phyloP scores from a whole-genome alignment of 176 grass and related monocot species.

The Lolium perenne region DNA sequence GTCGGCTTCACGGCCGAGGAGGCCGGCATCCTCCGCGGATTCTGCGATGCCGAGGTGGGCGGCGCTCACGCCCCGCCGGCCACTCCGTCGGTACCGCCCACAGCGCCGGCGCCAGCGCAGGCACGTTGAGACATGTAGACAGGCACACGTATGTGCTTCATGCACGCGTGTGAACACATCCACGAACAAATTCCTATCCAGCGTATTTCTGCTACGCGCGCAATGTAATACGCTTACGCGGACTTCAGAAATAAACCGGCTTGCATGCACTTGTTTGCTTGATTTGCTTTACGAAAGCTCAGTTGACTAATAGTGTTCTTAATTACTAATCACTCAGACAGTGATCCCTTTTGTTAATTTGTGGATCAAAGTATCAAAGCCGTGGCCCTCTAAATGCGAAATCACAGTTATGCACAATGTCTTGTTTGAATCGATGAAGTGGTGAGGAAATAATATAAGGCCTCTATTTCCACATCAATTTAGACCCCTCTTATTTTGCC shows the following conservation, averaged over 20 bases:
- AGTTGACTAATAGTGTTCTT: too few relatives aligned
- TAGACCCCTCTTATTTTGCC: too few relatives aligned
- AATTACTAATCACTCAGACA: too few relatives aligned
- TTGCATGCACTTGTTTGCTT: neutral
- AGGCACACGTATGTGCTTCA: neutral
- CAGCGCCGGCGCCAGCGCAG: neutral
- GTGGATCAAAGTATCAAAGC: too few relatives aligned
- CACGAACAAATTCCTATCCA: neutral
- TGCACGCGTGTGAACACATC: neutral
- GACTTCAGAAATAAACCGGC: neutral
- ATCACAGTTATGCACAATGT: too few relatives aligned
- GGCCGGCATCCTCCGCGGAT: conserved; percentile 64
- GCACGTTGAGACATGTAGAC: neutral
- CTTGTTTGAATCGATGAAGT: too few relatives aligned
- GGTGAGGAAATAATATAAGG: too few relatives aligned
- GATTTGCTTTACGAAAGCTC: neutral
- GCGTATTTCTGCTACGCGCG: neutral
- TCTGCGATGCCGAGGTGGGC: conserved; percentile 63
- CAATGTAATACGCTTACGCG: neutral
- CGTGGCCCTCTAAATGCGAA: too few relatives aligned
- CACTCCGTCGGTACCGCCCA: neutral
- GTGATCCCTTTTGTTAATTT: too few relatives aligned
- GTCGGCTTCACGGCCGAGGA: conserved; percentile 69
- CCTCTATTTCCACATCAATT: too few relatives aligned
- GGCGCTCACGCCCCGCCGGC: neutral